Percentiles rank a stretch among this genome's conserved stretches.
Evolutionary conservation across 2,329 filamentous ascomycete genomes (phyloP).

Genomic region (Diplodia mutila): DNA sequence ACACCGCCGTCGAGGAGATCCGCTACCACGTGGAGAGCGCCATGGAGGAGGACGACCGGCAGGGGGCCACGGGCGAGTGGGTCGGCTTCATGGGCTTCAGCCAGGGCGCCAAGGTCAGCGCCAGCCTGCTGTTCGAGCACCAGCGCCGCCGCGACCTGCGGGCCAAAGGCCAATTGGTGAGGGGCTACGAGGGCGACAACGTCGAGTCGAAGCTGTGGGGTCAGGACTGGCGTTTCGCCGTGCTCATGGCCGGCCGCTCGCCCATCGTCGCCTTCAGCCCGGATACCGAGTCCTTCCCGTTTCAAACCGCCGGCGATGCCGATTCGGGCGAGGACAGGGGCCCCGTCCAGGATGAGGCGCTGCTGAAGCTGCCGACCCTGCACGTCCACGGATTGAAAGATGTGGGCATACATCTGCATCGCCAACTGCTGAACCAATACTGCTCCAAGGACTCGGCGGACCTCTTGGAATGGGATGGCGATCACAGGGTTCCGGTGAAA

Average conservation of each 20-base stretch:
- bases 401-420: slow-evolving; percentile 62
- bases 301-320: slow-evolving; percentile 47
- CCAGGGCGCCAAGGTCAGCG: slow-evolving; percentile 54
- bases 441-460: slow-evolving; percentile 59
- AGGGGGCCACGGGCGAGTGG: slow-evolving; percentile 49
- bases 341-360: slow-evolving; percentile 44
- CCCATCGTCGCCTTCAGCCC: slow-evolving; percentile 59
- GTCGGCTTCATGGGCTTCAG: slow-evolving; percentile 56
- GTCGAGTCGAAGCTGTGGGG: slow-evolving; percentile 31
- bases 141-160: slow-evolving; percentile 54
- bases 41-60: slow-evolving; percentile 50
- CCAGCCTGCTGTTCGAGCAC: slow-evolving; percentile 58
- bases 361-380: slow-evolving; percentile 63
- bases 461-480: slow-evolving; percentile 74
- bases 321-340: slow-evolving; percentile 35
- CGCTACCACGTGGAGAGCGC: slow-evolving; percentile 50
- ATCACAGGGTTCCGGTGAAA: slow-evolving; percentile 73
- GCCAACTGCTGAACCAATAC: slow-evolving; percentile 60
- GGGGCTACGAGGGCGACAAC: slow-evolving; percentile 27
- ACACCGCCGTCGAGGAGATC: slow-evolving; percentile 52
- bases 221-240: slow-evolving; percentile 61
- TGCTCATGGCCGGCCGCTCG: slow-evolving; percentile 64
- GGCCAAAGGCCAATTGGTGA: slow-evolving; percentile 32
- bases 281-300: slow-evolving; percentile 34
- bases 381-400: slow-evolving; percentile 70